These are phyloP conservation scores for Strobilomyces dryophilus DNA, from an alignment of 768 basidiomycete genomes.

Conservation along the genomic window DNA sequence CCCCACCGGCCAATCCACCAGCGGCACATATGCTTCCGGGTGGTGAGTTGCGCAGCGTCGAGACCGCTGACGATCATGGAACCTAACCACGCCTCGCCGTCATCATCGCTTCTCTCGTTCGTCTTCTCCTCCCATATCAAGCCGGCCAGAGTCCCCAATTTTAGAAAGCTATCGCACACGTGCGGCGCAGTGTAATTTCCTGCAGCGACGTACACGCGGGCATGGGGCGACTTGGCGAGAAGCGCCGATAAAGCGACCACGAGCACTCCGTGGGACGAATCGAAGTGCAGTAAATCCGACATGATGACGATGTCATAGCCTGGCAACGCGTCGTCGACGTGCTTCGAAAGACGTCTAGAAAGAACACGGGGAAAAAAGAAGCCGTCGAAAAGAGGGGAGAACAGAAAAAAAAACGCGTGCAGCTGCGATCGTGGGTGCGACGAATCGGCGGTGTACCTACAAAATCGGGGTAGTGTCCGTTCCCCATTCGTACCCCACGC, in stretches of 20 bases:
- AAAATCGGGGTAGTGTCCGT: slow-evolving; percentile 40
- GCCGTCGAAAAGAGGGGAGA: neutral
- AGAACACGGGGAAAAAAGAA: neutral
- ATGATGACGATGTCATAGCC: slow-evolving; percentile 60
- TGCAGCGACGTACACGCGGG: slow-evolving; percentile 55
- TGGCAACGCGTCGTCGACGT: slow-evolving; percentile 11
- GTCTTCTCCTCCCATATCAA: slow-evolving; percentile 45
- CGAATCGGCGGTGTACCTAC: slow-evolving; percentile 33
- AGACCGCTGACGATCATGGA: slow-evolving; percentile 42
- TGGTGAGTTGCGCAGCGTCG: slow-evolving; percentile 41
- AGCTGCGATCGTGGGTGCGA: neutral
- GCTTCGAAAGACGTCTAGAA: slow-evolving; percentile 14
- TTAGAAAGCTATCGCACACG: slow-evolving; percentile 53
- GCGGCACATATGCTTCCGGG: slow-evolving; percentile 55
- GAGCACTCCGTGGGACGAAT: slow-evolving; percentile 53
- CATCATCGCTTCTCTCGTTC: slow-evolving; percentile 1
- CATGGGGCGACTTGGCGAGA: slow-evolving; percentile 37
- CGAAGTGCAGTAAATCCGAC: slow-evolving; percentile 71
- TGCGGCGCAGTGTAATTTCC: slow-evolving; percentile 56
- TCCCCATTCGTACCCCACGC: slow-evolving; percentile 65
- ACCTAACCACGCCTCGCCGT: slow-evolving; percentile 42
- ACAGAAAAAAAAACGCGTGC: neutral
- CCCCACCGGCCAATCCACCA: slow-evolving; percentile 61
- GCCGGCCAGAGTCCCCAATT: slow-evolving; percentile 35
- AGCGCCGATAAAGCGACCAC: slow-evolving; percentile 47